Evolutionary conservation across 352 stramenopile species (phyloP).

Genomic region (Pythium grandisporangium): DNA sequence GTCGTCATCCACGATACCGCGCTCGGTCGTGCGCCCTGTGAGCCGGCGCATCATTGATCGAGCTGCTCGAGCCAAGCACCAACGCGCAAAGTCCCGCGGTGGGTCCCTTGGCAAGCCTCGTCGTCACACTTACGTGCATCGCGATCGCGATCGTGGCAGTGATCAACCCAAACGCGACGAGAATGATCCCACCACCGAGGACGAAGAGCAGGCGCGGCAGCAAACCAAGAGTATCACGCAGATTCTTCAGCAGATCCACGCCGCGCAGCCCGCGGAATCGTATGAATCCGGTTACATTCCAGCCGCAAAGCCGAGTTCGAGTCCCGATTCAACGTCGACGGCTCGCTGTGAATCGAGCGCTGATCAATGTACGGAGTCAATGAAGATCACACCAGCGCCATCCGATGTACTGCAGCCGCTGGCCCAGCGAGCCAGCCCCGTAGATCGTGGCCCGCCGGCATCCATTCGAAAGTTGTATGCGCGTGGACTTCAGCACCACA

Average conservation of each 20-base stretch:
- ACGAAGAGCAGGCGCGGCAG: too few relatives aligned
- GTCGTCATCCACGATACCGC: background rate
- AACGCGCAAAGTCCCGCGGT: too few relatives aligned
- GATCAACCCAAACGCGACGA: too few relatives aligned
- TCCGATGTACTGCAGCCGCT: background rate
- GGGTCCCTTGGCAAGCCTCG: too few relatives aligned
- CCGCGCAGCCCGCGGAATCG: too few relatives aligned
- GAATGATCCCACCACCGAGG: too few relatives aligned
- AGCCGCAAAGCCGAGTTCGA: background rate
- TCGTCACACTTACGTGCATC: too few relatives aligned
- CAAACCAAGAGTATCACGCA: too few relatives aligned
- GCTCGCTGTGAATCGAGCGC: background rate
- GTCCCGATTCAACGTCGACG: background rate
- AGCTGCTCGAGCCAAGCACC: too few relatives aligned
- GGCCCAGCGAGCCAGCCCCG: background rate
- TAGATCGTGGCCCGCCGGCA: constrained; percentile 14
- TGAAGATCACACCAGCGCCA: background rate
- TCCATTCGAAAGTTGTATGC: constrained; percentile 49
- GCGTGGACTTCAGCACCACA: constrained; percentile 49
- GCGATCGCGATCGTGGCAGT: too few relatives aligned
- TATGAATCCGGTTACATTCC: too few relatives aligned
- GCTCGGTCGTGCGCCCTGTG: constrained; percentile 5
- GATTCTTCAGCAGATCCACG: too few relatives aligned
- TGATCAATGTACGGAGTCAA: background rate
- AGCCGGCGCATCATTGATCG: constrained; percentile 10